phyloP scores from a whole-genome alignment of 2,329 filamentous ascomycete species.

The Colletotrichum eremochloae region DNA sequence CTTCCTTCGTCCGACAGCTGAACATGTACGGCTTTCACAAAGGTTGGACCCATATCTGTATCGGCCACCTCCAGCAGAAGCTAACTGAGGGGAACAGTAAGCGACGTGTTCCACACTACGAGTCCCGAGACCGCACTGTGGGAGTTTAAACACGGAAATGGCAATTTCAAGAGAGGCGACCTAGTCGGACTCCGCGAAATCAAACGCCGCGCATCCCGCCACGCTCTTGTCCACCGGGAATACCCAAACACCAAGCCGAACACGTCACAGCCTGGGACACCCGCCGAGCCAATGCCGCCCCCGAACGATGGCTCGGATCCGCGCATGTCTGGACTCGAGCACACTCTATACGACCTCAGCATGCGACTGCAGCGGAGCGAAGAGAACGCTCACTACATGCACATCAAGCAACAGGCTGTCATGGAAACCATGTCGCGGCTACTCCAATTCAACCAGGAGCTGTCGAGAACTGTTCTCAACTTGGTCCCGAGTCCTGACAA shows the following conservation, averaged over 20 bases:
- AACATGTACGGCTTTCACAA: conserved; percentile 99
- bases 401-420: conserved; percentile 83
- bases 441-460: conserved; percentile 84
- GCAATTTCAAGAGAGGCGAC: conserved; percentile 96
- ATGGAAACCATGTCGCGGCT: conserved; percentile 82
- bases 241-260: conserved; percentile 84
- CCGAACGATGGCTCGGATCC: conserved; percentile 80
- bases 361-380: conserved; percentile 83
- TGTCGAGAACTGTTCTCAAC: conserved; percentile 80
- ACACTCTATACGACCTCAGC: conserved; percentile 85
- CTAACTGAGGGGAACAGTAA: conserved; percentile 71
- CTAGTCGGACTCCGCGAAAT: conserved; percentile 93
- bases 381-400: conserved; percentile 83
- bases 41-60: conserved; percentile 66
- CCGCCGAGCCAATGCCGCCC: conserved; percentile 80
- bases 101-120: conserved; percentile 97
- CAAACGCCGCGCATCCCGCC: conserved; percentile 92
- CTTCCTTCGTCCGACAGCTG: conserved; percentile 95
- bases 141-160: conserved; percentile 99
- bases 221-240: conserved; percentile 92
- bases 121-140: conserved; percentile 94
- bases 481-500: conserved; percentile 83
- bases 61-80: background rate
- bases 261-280: conserved; percentile 84
- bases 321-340: conserved; percentile 81